A percentile compares a stretch with the other conserved stretches of the same genome.
Conservation (phyloP, 768 basidiomycete species). For the Russula virescens region DNA sequence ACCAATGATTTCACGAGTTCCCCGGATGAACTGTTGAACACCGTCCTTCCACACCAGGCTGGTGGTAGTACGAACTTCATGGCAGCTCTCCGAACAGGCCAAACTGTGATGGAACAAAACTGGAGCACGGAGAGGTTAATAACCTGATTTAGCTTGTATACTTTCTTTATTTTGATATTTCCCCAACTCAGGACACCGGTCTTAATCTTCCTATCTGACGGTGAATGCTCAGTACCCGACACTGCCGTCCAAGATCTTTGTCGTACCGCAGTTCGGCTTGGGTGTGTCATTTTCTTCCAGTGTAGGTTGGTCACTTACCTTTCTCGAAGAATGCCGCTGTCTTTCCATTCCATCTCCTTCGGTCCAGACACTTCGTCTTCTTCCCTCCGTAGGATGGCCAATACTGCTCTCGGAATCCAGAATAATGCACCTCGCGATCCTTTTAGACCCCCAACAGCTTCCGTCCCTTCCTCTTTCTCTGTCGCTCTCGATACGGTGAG, state of each 20-base stretch:
- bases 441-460: background rate
- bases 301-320: background rate
- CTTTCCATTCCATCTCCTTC: conserved; percentile 57
- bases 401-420: conserved; percentile 45
- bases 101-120: conserved; percentile 36
- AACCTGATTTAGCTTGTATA: background rate
- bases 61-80: conserved; percentile 41
- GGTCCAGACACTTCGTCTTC: conserved; percentile 34
- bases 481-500: conserved; percentile 33
- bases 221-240: conserved; percentile 41
- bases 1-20: conserved; percentile 43
- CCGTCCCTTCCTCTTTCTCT: conserved; percentile 34
- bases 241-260: conserved; percentile 38
- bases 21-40: conserved; percentile 40
- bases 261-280: conserved; percentile 39
- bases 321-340: conserved; percentile 42
- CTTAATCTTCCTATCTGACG: conserved; percentile 53
- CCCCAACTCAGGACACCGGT: conserved; percentile 38
- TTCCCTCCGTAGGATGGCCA: conserved; percentile 45
- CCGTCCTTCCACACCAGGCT: conserved; percentile 33
- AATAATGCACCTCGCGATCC: conserved; percentile 40
- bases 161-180: background rate
- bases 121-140: conserved; percentile 48
- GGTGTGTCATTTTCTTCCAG: conserved; percentile 30
- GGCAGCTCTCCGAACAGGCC: conserved; percentile 36